Conservation (phyloP, 768 basidiomycete genomes). For the Podaxis sp. region DNA sequence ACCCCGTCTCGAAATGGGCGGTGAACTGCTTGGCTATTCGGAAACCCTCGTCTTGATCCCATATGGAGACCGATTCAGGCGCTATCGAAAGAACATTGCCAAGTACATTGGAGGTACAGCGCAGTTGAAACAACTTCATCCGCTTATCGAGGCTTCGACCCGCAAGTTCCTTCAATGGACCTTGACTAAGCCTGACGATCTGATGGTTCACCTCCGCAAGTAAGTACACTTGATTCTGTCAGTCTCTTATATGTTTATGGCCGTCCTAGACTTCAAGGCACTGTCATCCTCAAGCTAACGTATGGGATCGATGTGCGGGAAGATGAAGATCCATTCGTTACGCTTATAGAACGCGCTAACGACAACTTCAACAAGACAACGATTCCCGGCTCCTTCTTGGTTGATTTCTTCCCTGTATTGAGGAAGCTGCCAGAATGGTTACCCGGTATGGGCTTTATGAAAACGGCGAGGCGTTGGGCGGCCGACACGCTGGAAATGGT, state of each 20-base stretch:
- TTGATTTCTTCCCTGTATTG: slow-evolving; percentile 42
- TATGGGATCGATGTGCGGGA: slow-evolving; percentile 59
- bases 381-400: slow-evolving; percentile 45
- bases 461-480: slow-evolving; percentile 39
- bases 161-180: slow-evolving; percentile 36
- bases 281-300: slow-evolving; percentile 51
- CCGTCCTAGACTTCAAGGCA: slow-evolving; percentile 42
- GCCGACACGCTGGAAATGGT: slow-evolving; percentile 37
- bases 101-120: slow-evolving; percentile 35
- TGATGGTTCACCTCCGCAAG: slow-evolving; percentile 41
- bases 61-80: slow-evolving; percentile 42
- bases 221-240: slow-evolving; percentile 20
- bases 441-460: slow-evolving; percentile 54
- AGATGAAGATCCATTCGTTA: slow-evolving; percentile 47
- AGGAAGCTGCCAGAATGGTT: slow-evolving; percentile 53
- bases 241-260: slow-evolving; percentile 1
- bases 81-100: slow-evolving; percentile 43
- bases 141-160: slow-evolving; percentile 33
- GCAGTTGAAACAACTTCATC: slow-evolving; percentile 28
- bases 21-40: slow-evolving; percentile 47
- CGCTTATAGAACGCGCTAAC: slow-evolving; percentile 49
- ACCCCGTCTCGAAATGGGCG: slow-evolving; percentile 47
- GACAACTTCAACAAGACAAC: slow-evolving; percentile 50
- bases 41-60: slow-evolving; percentile 43
- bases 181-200: slow-evolving; percentile 27